phyloP scores from a whole-genome alignment of 2,329 filamentous ascomycete genomes.

The Colletotrichum cuscutae region DNA sequence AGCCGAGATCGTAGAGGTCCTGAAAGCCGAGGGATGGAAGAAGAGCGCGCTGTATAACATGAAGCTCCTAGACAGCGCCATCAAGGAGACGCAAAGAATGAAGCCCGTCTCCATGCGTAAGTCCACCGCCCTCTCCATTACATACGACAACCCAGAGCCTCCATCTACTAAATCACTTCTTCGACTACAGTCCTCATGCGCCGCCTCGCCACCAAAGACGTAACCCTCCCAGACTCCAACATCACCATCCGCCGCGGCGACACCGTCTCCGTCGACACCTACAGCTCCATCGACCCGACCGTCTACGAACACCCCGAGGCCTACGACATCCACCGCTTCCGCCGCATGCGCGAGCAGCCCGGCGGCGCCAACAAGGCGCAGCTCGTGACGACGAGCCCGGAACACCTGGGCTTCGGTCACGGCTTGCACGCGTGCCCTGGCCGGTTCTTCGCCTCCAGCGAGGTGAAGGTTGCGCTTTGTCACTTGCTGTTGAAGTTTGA shows the following conservation, averaged over 20 bases:
- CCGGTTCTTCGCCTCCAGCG: not conserved
- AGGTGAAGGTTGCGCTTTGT: not conserved
- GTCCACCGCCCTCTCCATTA: too few relatives aligned
- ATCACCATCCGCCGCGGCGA: not conserved
- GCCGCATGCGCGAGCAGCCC: constrained; percentile 16
- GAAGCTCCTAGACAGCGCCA: too few relatives aligned
- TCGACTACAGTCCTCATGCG: too few relatives aligned
- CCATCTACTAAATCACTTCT: too few relatives aligned
- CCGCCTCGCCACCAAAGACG: too few relatives aligned
- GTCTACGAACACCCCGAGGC: not conserved
- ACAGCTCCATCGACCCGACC: not conserved
- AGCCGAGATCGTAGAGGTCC: too few relatives aligned
- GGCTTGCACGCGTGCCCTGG: constrained; percentile 37
- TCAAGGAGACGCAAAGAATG: too few relatives aligned
- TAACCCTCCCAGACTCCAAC: not conserved
- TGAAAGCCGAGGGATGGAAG: too few relatives aligned
- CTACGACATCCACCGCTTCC: constrained; percentile 11
- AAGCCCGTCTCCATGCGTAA: too few relatives aligned
- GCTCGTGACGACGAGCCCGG: constrained; percentile 50
- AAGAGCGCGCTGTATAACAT: too few relatives aligned
- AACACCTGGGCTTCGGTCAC: constrained; percentile 49
- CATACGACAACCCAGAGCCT: too few relatives aligned
- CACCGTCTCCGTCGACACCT: not conserved
- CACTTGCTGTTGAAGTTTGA: not conserved
- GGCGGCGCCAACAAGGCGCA: constrained; percentile 43